phyloP scores from a whole-genome alignment of 306 rosid species.

The Begonia loranthoides region DNA sequence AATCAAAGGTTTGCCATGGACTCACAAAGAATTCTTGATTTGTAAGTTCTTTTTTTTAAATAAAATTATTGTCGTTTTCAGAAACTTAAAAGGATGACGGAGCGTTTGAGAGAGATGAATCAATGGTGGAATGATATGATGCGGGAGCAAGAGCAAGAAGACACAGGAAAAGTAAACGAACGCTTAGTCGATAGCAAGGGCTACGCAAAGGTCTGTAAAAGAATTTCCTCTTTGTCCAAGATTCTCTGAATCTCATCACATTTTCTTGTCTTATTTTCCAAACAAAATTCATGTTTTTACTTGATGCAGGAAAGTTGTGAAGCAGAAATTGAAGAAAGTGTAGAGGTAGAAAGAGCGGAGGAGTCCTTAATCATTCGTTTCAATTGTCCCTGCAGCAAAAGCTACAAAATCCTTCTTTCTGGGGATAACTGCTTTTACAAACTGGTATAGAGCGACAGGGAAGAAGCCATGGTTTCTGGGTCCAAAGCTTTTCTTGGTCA shows the following conservation, averaged over 20 bases:
- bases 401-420: slow-evolving; percentile 4
- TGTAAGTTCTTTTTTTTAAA: too few relatives aligned
- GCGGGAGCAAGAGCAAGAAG: slow-evolving; percentile 5
- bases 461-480: too few relatives aligned
- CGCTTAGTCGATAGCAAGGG: background rate
- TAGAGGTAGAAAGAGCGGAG: slow-evolving; percentile 9
- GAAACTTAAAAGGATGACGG: slow-evolving; percentile 8
- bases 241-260: too few relatives aligned
- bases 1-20: slow-evolving; percentile 4
- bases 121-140: slow-evolving; percentile 8
- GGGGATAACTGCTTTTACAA: slow-evolving; percentile 11
- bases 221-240: background rate
- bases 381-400: slow-evolving; percentile 8
- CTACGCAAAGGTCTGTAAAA: background rate
- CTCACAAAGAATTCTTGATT: too few relatives aligned
- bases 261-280: too few relatives aligned
- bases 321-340: slow-evolving; percentile 6
- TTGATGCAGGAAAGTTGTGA: background rate
- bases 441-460: background rate
- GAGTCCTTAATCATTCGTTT: slow-evolving; percentile 7
- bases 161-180: background rate
- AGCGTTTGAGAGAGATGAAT: slow-evolving; percentile 12
- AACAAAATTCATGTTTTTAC: too few relatives aligned
- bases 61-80: background rate
- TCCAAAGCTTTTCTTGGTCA: too few relatives aligned